Percentiles rank a stretch among this genome's conserved stretches.
Conservation (phyloP, 805 yeast genomes). For the Candida xiaguanensis region DNA sequence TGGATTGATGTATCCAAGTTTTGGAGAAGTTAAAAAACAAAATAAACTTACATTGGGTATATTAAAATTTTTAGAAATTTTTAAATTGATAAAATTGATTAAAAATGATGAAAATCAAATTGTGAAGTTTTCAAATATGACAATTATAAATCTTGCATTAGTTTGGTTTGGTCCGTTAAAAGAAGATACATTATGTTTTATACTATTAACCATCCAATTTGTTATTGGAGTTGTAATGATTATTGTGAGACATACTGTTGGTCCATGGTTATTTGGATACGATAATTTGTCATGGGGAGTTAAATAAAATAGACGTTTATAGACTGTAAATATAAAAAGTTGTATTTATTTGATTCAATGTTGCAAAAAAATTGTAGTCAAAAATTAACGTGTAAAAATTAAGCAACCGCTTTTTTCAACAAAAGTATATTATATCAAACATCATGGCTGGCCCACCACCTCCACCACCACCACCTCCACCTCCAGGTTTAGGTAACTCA, state of each 20-base stretch:
- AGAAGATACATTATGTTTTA: slow-evolving; percentile 70
- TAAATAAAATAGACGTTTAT: slow-evolving; percentile 20
- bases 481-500: slow-evolving; percentile 22
- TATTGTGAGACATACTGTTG: slow-evolving; percentile 74
- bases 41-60: slow-evolving; percentile 13
- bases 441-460: slow-evolving; percentile 14
- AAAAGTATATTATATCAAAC: not conserved
- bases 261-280: slow-evolving; percentile 81
- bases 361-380: not conserved
- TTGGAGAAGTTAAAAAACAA: slow-evolving; percentile 30
- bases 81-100: slow-evolving; percentile 45
- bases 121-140: slow-evolving; percentile 68
- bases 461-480: slow-evolving; percentile 27
- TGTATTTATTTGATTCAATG: not conserved
- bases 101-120: slow-evolving; percentile 21
- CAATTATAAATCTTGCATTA: slow-evolving; percentile 76
- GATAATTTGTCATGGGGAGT: slow-evolving; percentile 63
- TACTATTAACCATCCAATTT: slow-evolving; percentile 62
- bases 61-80: slow-evolving; percentile 36
- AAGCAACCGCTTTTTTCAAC: slow-evolving; percentile 6
- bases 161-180: slow-evolving; percentile 89
- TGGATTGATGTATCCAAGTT: slow-evolving; percentile 69
- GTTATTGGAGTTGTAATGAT: slow-evolving; percentile 63
- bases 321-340: not conserved
- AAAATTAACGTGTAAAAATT: not conserved